Base-by-base conservation (phyloP, 176 grass and related monocot genomes). In the Eleusine indica region DNA sequence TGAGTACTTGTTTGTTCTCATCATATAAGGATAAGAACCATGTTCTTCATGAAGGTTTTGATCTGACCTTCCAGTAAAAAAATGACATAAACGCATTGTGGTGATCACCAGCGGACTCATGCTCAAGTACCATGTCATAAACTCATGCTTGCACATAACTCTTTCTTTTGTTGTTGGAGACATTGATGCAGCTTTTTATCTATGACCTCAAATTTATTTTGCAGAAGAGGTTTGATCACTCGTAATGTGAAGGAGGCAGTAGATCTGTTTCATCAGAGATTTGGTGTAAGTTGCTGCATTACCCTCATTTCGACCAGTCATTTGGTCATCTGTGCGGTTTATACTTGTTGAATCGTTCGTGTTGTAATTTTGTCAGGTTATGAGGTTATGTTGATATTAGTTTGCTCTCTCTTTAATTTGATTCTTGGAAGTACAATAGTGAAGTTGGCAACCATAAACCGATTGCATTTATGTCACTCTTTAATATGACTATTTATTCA, bases 171-270 rank as follows among this genome's bases (percentile, higher is more conserved):
- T 19, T 77, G 38, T 17, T 80, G 41, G 14, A 32, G 35, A 68
- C 29, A 60, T 74, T 54, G 38, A 57, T 85, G 57, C 44, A 30
- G 43, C 42, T 41, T 75, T n/a, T 73, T 61, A 80, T 72, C 42
- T 35, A 14, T 61, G 54, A 18, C 9, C 71, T 77, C 40, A 37
- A n/a, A 9, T 9, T 89, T 66, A 64, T 67, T 91, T 88, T 87
- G 57, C 89, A 95, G 96, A 76, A 98, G 96, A 79, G 96, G 96
- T 75, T 68, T 98, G 80, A 95, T 98, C 65, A 98, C 96, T 68
- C 91, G 91, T 42, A 98, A 98, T 85, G 89, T 98, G 42, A 93
- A 95, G 83, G 86, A n/a, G 8, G 91, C 91, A 6, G 91, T 98
- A 28, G 87, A 98, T 88, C 82, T 93, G 80, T 98, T 98, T 91